These are phyloP conservation scores for Termitomyces sp. DNA, from an alignment of 768 basidiomycete species.

Conservation along the genomic window DNA sequence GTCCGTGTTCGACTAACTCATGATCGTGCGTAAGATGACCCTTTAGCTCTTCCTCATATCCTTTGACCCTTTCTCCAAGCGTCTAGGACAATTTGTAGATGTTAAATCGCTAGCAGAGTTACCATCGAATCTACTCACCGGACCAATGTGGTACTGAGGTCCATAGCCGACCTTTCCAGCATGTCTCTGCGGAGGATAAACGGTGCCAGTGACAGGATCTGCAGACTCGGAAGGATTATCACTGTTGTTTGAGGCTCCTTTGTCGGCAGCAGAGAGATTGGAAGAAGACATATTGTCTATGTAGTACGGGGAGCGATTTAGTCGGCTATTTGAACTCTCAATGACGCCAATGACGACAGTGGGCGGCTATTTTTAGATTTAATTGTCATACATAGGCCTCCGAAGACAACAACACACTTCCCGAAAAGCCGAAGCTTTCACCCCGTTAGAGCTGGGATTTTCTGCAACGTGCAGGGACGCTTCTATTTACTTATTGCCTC, in stretches of 20 bases:
- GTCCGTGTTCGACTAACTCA: conserved; percentile 27
- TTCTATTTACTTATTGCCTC: background rate
- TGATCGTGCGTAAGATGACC: conserved; percentile 33
- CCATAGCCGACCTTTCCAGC: conserved; percentile 45
- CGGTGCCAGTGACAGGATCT: conserved; percentile 1
- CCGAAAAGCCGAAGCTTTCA: background rate
- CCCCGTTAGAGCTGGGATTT: too few species aligned
- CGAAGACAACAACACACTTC: background rate
- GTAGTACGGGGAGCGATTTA: background rate
- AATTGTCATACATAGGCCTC: background rate
- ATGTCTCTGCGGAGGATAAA: conserved; percentile 42
- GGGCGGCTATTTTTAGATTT: background rate
- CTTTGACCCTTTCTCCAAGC: conserved; percentile 31
- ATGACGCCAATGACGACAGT: conserved; percentile 9
- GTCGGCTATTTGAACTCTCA: background rate
- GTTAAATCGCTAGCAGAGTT: background rate
- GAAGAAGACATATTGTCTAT: conserved; percentile 10
- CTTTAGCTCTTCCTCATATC: conserved; percentile 32
- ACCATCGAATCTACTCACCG: conserved; percentile 25
- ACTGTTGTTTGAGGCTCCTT: background rate
- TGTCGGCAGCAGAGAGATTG: conserved; percentile 7
- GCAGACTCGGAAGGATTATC: background rate
- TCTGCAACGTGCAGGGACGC: background rate
- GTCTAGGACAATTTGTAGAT: conserved; percentile 19
- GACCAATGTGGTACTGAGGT: conserved; percentile 34